Evolutionary conservation across 129 eudicot species (phyloP).

Genomic region (Kitagawia praeruptora): DNA sequence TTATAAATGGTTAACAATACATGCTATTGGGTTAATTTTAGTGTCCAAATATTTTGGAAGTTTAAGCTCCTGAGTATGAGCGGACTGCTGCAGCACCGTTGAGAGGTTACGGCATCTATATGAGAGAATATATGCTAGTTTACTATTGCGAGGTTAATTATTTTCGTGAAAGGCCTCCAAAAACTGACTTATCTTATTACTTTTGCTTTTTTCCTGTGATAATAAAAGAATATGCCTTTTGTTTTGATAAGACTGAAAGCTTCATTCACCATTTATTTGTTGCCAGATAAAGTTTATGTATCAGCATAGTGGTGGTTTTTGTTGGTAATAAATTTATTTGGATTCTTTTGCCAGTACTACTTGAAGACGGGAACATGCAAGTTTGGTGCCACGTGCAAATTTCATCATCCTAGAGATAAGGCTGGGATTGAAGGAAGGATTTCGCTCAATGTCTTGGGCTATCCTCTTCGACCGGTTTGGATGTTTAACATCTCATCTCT

Average conservation of each 20-base stretch:
- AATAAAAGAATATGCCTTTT: background rate
- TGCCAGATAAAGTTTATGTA: background rate
- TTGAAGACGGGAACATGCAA: slow-evolving; percentile 92
- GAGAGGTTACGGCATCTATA: background rate
- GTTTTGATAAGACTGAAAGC: background rate
- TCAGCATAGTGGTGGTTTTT: background rate
- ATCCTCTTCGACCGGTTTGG: slow-evolving; percentile 96
- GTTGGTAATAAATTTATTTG: slow-evolving; percentile 7
- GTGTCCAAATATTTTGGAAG: background rate
- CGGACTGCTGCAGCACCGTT: background rate
- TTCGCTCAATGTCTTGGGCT: slow-evolving; percentile 74
- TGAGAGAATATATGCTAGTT: background rate
- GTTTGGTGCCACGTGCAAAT: slow-evolving; percentile 94
- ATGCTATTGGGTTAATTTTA: too few relatives aligned
- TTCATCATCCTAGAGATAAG: slow-evolving; percentile 93
- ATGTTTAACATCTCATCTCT: slow-evolving; percentile 17
- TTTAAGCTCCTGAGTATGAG: background rate
- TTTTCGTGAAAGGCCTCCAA: background rate
- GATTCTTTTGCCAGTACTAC: slow-evolving; percentile 47
- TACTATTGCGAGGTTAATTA: background rate
- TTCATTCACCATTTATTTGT: background rate
- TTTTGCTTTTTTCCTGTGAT: background rate
- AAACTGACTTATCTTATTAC: background rate
- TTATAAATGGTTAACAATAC: too few relatives aligned
- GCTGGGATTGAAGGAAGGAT: slow-evolving; percentile 87